These are phyloP conservation scores for Maudiozyma serrabonitensis DNA, from an alignment of 805 yeast genomes.

Conservation along the genomic window DNA sequence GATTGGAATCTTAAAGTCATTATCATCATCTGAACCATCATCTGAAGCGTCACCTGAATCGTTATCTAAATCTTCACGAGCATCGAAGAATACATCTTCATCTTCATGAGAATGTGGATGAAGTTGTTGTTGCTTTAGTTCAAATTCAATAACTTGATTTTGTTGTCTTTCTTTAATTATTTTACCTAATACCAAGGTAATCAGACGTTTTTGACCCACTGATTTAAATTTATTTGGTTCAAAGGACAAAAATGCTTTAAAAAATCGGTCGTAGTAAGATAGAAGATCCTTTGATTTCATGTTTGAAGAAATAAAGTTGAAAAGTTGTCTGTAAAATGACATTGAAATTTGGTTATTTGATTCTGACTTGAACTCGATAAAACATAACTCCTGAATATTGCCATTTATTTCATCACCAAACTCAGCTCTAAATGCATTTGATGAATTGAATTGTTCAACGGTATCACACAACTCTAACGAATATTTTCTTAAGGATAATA, in stretches of 20 bases:
- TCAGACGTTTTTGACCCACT: constrained; percentile 36
- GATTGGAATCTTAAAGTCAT: constrained; percentile 23
- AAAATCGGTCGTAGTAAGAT: constrained; percentile 30
- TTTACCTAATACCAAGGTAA: constrained; percentile 31
- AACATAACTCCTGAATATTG: constrained; percentile 36
- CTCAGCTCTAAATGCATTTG: constrained; percentile 29
- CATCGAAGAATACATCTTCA: constrained; percentile 1
- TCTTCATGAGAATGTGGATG: constrained; percentile 11
- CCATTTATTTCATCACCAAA: constrained; percentile 30
- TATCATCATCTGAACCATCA: constrained; percentile 4
- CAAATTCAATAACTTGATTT: constrained; percentile 51
- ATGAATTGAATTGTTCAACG: constrained; percentile 20
- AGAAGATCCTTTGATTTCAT: constrained; percentile 28
- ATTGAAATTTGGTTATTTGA: constrained; percentile 25
- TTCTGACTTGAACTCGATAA: constrained; percentile 21
- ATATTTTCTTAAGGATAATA: constrained; percentile 36
- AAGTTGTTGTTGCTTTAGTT: constrained; percentile 38
- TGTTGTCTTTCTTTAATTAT: constrained; percentile 43
- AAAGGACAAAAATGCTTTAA: constrained; percentile 21
- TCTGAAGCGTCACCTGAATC: constrained; percentile 3
- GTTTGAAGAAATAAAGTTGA: constrained; percentile 20
- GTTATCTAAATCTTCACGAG: not conserved
- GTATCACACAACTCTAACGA: constrained; percentile 36
- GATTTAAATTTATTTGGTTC: constrained; percentile 6
- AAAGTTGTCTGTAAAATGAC: constrained; percentile 31